A percentile compares a stretch with the other conserved stretches of the same genome.
Conservation (phyloP, 164 flowering plant species). For the Santalum album region DNA sequence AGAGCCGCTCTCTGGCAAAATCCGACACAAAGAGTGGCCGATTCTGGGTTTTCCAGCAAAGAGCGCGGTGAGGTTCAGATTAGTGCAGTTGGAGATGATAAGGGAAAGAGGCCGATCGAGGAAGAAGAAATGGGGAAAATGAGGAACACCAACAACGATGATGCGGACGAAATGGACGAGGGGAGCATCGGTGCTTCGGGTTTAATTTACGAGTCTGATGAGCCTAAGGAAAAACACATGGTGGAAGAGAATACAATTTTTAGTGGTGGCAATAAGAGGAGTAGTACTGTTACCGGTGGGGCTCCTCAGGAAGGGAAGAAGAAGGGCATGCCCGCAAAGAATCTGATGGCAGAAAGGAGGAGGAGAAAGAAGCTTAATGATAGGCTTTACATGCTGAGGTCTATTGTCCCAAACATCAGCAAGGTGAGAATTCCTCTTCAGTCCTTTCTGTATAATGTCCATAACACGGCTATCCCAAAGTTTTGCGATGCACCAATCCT, state of each 20-base stretch:
- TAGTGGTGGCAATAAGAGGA: too few species aligned
- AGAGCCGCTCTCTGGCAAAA: too few species aligned
- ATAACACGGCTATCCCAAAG: too few species aligned
- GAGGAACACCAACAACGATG: not conserved
- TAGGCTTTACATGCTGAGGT: not conserved
- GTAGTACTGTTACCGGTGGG: not conserved
- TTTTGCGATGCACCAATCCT: too few species aligned
- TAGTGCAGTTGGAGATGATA: too few species aligned
- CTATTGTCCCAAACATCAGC: not conserved
- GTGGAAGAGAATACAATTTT: not conserved
- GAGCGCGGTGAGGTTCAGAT: too few species aligned
- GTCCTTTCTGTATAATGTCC: too few species aligned
- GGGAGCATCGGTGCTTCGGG: not conserved
- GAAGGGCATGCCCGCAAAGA: not conserved
- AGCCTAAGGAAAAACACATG: not conserved
- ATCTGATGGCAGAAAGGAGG: slow-evolving; percentile 1
- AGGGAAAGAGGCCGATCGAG: too few species aligned
- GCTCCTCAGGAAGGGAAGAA: not conserved
- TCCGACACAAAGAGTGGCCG: too few species aligned
- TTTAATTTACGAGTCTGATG: not conserved
- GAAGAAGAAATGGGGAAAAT: too few species aligned
- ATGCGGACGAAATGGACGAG: not conserved
- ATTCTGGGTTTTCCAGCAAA: too few species aligned
- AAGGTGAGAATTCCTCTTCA: not conserved
- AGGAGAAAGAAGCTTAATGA: not conserved